A percentile compares a stretch with the other conserved stretches of the same genome.
phyloP scores from a whole-genome alignment of 2,329 filamentous ascomycete species.

The Sporothrix mexicana region DNA sequence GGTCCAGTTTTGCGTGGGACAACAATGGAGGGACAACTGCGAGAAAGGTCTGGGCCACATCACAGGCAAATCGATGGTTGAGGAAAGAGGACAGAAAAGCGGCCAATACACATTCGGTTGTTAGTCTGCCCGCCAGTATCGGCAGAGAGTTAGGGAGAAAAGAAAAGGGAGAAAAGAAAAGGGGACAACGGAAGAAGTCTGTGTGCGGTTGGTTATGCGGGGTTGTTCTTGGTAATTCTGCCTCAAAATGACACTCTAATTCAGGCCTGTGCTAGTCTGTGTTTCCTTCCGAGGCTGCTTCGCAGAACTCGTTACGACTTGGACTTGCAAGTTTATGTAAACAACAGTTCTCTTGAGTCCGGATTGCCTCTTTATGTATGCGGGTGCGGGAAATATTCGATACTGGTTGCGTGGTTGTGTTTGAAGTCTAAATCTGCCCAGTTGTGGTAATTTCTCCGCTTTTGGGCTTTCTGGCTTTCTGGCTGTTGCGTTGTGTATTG shows the following conservation, averaged over 20 bases:
- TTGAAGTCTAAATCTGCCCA: neutral
- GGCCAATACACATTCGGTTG: neutral
- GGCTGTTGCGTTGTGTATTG: neutral
- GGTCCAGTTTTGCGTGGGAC: too few species aligned
- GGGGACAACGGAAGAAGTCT: too few species aligned
- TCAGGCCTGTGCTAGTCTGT: too few species aligned
- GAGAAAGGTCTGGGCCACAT: neutral
- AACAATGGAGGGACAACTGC: neutral
- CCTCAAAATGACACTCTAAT: too few species aligned
- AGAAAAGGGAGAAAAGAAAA: too few species aligned
- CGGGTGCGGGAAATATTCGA: neutral
- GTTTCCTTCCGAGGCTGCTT: neutral
- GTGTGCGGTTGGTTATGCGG: neutral
- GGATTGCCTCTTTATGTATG: neutral
- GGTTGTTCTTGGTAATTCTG: neutral
- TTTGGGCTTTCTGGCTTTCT: neutral
- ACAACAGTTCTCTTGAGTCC: neutral
- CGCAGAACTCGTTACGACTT: neutral
- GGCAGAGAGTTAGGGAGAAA: neutral
- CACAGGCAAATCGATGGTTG: neutral
- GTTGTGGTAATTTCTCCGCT: slow-evolving; percentile 13
- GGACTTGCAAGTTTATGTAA: neutral
- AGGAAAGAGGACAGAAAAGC: neutral
- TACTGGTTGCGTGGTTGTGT: neutral
- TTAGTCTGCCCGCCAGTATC: neutral